phyloP scores from a whole-genome alignment of 148 eudicot species.

The Camellia sinensis region DNA sequence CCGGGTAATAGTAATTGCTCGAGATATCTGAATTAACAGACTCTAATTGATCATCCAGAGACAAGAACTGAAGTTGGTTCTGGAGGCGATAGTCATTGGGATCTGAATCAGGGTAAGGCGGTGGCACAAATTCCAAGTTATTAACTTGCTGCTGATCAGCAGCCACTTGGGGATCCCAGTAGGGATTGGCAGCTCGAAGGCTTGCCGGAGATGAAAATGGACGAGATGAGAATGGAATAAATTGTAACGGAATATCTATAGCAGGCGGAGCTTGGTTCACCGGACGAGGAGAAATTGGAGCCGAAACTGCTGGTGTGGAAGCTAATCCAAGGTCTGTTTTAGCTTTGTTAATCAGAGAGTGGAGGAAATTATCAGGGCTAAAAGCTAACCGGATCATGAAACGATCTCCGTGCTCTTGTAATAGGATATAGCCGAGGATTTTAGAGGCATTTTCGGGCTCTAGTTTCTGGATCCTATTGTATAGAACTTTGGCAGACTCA shows the following conservation, averaged over 20 bases:
- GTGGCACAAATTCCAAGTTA: conserved; percentile 30
- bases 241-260: conserved; percentile 39
- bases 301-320: neutral
- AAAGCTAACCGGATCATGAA: conserved; percentile 42
- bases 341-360: conserved; percentile 23
- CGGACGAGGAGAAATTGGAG: conserved; percentile 15
- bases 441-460: conserved; percentile 45
- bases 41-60: conserved; percentile 50
- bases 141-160: conserved; percentile 28
- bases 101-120: conserved; percentile 34
- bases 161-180: conserved; percentile 35
- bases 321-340: conserved; percentile 25
- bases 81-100: conserved; percentile 35
- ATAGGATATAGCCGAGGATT: conserved; percentile 35
- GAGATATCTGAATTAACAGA: conserved; percentile 23
- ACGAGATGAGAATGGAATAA: conserved; percentile 31
- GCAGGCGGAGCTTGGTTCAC: conserved; percentile 19
- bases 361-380: conserved; percentile 34
- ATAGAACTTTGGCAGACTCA: conserved; percentile 37
- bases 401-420: conserved; percentile 31
- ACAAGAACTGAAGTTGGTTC: conserved; percentile 37
- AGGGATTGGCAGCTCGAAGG: conserved; percentile 18
- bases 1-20: conserved; percentile 37
- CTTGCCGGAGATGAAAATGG: conserved; percentile 27
- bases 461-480: conserved; percentile 32